Evolutionary conservation across 2,329 filamentous ascomycete genomes (phyloP).

Genomic region (Aspergillus pseudoterreus): DNA sequence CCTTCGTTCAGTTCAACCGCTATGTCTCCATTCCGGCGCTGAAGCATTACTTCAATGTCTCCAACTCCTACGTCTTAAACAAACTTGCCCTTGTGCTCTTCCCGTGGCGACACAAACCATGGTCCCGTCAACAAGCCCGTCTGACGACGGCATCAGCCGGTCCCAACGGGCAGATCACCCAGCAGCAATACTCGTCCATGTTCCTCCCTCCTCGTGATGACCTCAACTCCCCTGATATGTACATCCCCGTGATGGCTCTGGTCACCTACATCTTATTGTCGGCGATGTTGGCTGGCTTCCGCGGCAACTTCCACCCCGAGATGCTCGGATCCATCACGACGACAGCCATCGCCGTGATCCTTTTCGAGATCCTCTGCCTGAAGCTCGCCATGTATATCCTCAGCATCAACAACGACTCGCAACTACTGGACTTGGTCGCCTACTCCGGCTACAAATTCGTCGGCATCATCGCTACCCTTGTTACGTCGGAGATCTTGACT

Average conservation of each 20-base stretch:
- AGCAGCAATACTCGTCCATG: slow-evolving; percentile 48
- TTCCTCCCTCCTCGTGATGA: slow-evolving; percentile 93
- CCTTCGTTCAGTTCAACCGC: slow-evolving; percentile 57
- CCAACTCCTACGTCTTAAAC: slow-evolving; percentile 91
- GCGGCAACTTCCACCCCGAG: slow-evolving; percentile 90
- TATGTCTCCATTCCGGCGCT: slow-evolving; percentile 90
- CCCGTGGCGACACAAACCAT: slow-evolving; percentile 95
- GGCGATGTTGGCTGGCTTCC: slow-evolving; percentile 81
- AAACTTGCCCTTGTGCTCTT: slow-evolving; percentile 93
- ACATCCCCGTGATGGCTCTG: slow-evolving; percentile 96
- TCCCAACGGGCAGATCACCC: slow-evolving; percentile 61
- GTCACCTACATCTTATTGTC: slow-evolving; percentile 96
- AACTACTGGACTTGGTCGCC: slow-evolving; percentile 87
- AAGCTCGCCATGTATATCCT: slow-evolving; percentile 92
- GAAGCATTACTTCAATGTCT: slow-evolving; percentile 99
- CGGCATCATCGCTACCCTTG: slow-evolving; percentile 85
- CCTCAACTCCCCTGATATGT: slow-evolving; percentile 98
- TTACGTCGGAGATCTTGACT: slow-evolving; percentile 72
- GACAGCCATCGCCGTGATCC: slow-evolving; percentile 74
- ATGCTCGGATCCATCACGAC: slow-evolving; percentile 86
- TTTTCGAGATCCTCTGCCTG: slow-evolving; percentile 83
- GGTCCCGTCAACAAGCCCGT: slow-evolving; percentile 80
- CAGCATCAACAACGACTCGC: slow-evolving; percentile 88
- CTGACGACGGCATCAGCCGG: slow-evolving; percentile 38
- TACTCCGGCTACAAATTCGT: slow-evolving; percentile 99